Evolutionary conservation across 257 asterid species (phyloP).

Genomic region (Forsythia viridissima): DNA sequence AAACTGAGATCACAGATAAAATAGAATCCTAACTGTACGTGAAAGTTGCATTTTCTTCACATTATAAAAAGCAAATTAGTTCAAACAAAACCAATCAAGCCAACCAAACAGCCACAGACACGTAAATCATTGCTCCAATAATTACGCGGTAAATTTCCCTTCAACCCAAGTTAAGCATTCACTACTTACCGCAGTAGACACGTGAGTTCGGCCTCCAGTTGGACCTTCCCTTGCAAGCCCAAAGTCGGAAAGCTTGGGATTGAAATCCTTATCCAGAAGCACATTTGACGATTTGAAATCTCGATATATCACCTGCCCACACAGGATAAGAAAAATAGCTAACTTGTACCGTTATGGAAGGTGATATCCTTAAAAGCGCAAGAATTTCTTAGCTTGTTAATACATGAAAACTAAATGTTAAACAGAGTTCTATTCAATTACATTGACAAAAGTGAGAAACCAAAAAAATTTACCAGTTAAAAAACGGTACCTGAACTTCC

Average conservation of each 20-base stretch:
- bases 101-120: not conserved
- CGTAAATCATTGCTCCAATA: not conserved
- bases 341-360: not conserved
- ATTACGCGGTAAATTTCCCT: not conserved
- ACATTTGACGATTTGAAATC: slow-evolving; percentile 90
- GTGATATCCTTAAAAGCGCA: not conserved
- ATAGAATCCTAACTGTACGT: not conserved
- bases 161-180: slow-evolving; percentile 13
- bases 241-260: slow-evolving; percentile 81
- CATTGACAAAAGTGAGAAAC: not conserved
- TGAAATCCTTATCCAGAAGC: slow-evolving; percentile 77
- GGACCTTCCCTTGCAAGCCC: slow-evolving; percentile 99
- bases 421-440: not conserved
- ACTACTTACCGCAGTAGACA: slow-evolving; percentile 83
- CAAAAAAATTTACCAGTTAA: not conserved
- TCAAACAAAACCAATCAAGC: not conserved
- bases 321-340: slow-evolving; percentile 4
- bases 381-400: slow-evolving; percentile 7
- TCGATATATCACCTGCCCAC: slow-evolving; percentile 75
- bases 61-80: not conserved
- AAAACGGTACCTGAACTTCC: slow-evolving; percentile 61
- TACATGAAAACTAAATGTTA: not conserved
- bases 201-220: slow-evolving; percentile 67
- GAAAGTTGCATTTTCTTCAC: not conserved
- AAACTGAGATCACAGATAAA: not conserved